A percentile compares a stretch with the other conserved stretches of the same genome.
Evolutionary conservation across 805 yeast genomes (phyloP).

Genomic region (Candida yuanshanica): DNA sequence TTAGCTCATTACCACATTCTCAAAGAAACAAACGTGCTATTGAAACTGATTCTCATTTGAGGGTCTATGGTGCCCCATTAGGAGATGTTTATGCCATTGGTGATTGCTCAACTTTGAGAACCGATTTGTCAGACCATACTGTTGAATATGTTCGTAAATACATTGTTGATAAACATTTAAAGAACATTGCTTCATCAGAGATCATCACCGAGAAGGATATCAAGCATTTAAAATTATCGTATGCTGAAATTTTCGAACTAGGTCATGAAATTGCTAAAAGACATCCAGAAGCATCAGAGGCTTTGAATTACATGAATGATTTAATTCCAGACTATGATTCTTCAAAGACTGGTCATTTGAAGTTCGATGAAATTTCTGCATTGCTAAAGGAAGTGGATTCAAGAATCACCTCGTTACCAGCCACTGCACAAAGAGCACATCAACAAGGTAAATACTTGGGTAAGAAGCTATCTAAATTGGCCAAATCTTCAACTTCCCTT

Average conservation of each 20-base stretch:
- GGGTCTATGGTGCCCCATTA: conserved; percentile 61
- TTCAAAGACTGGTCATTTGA: conserved; percentile 42
- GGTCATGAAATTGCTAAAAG: conserved; percentile 42
- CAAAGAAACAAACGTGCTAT: conserved; percentile 67
- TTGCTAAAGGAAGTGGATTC: conserved; percentile 51
- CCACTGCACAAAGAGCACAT: conserved; percentile 69
- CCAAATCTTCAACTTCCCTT: conserved; percentile 38
- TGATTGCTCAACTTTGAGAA: conserved; percentile 63
- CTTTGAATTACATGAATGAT: conserved; percentile 44
- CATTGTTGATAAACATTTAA: conserved; percentile 37
- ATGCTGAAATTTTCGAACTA: conserved; percentile 43
- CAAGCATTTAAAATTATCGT: conserved; percentile 40
- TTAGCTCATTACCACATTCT: conserved; percentile 35
- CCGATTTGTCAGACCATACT: conserved; percentile 52
- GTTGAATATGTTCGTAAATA: conserved; percentile 43
- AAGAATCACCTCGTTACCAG: conserved; percentile 62
- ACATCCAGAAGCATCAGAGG: conserved; percentile 55
- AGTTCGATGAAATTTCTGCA: conserved; percentile 44
- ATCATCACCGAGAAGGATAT: conserved; percentile 47
- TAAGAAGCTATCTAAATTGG: conserved; percentile 49
- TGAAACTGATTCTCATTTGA: conserved; percentile 67
- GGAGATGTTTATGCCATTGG: conserved; percentile 72
- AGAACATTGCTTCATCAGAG: conserved; percentile 27
- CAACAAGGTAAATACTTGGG: conserved; percentile 69
- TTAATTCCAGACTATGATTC: conserved; percentile 48